These are phyloP conservation scores for Ceratonia siliqua DNA, from an alignment of 306 rosid species.

Conservation along the genomic window DNA sequence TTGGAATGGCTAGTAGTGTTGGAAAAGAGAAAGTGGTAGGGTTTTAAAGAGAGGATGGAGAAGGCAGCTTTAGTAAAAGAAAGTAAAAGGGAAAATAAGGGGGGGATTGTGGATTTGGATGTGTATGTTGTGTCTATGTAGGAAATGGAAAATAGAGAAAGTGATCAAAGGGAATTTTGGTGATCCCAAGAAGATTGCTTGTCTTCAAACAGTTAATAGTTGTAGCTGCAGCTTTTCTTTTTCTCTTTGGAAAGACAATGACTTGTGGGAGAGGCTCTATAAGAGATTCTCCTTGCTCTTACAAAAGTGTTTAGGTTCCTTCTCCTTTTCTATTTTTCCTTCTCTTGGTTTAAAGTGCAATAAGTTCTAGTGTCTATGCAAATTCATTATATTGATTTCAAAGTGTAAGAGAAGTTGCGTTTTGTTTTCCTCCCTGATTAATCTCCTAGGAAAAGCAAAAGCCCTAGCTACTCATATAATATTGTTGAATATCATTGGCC, in stretches of 20 bases:
- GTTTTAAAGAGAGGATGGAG: conserved; percentile 33
- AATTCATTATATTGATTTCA: too few species aligned
- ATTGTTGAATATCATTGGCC: too few species aligned
- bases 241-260: conserved; percentile 27
- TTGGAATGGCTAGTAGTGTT: conserved; percentile 36
- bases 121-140: conserved; percentile 32
- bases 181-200: conserved; percentile 80
- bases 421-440: too few species aligned
- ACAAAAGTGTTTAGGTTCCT: not conserved
- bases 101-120: conserved; percentile 38
- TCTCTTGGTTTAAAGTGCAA: not conserved
- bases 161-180: conserved; percentile 49
- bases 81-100: conserved; percentile 41
- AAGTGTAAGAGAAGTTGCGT: too few species aligned
- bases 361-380: too few species aligned
- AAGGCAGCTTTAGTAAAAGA: conserved; percentile 77
- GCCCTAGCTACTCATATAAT: too few species aligned
- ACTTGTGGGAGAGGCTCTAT: conserved; percentile 31
- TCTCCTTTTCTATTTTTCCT: not conserved
- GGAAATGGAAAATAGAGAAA: conserved; percentile 44
- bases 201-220: conserved; percentile 35
- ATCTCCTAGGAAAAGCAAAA: too few species aligned
- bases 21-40: conserved; percentile 47
- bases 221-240: conserved; percentile 49
- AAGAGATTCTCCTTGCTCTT: conserved; percentile 27